A percentile compares a stretch with the other conserved stretches of the same genome.
These are phyloP conservation scores for Tolypocladium inflatum DNA, from an alignment of 2,329 filamentous ascomycete species.

Conservation along the genomic window DNA sequence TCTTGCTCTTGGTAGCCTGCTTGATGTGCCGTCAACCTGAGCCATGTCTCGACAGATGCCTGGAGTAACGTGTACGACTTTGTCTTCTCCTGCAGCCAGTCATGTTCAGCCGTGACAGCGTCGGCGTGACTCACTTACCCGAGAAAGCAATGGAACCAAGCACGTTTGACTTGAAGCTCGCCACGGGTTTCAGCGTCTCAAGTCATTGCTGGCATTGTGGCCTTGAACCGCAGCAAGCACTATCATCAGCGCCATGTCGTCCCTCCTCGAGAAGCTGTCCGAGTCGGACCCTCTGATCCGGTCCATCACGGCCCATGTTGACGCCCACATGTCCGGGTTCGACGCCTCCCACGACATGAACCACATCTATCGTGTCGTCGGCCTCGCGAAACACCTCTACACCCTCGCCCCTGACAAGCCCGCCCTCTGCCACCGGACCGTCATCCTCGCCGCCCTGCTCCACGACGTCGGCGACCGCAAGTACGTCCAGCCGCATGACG, in stretches of 20 bases:
- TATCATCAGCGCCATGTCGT: not conserved
- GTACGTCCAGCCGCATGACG: not conserved
- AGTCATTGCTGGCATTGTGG: not conserved
- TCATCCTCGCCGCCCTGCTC: not conserved
- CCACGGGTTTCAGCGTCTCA: not conserved
- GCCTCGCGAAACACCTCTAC: not conserved
- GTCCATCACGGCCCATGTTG: not conserved
- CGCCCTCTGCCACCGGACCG: not conserved
- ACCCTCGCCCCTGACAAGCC: not conserved
- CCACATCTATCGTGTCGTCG: not conserved
- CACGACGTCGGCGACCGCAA: not conserved
- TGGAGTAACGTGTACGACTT: not conserved
- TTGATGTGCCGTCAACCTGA: too few species aligned
- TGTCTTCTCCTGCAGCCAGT: too few species aligned
- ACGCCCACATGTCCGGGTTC: not conserved
- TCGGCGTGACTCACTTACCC: not conserved
- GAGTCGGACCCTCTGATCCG: not conserved
- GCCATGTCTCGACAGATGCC: not conserved
- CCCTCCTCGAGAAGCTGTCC: not conserved
- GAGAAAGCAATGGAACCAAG: not conserved
- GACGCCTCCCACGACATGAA: not conserved
- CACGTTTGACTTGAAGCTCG: not conserved
- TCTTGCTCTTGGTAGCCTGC: not conserved
- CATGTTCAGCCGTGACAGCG: not conserved
- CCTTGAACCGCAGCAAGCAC: not conserved